Evolutionary conservation across 2,329 filamentous ascomycete species (phyloP), one percentile per base, ranked within the genome.

Genomic region (Pseudonectria foliicola): DNA sequence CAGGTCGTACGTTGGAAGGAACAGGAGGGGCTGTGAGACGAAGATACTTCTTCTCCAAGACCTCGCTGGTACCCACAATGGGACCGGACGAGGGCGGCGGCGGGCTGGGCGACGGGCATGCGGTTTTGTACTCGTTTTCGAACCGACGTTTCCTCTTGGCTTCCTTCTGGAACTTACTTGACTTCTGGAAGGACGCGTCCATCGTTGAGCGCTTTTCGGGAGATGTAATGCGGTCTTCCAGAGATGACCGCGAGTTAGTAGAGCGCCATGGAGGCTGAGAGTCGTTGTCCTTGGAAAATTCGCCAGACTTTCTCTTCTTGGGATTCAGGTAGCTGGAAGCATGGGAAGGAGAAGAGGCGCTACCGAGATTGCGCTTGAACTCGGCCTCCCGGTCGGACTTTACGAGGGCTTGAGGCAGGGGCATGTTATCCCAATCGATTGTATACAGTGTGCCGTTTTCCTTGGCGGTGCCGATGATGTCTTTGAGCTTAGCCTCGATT

Each of bases 81-180:
- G 92, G 92, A 25, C 78, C 80, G 36, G 71, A 63, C 36, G 69
- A 60, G 46, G 77, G 66, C 50, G 70, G 68, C 48, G 71, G 68
- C 14, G 77, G 75, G 33, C 70, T 76, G 10, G 74, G 71, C 21
- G 74, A 74, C 43, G 67, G 64, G 46, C 73, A 70, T 11, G 68
- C 61, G 10, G 70, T 68, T 50, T 73, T 74, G 55, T 77, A 80
- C 42, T 75, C 74, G 44, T 66, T 74, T 49, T 90, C 82, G 63
- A 94, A 94, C 50, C 92, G 86, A 54, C 85, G 85, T 61, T 82
- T 85, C 49, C 92, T 89, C 64, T 93, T 90, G 66, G 86, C 73
- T 63, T 95, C 89, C 67, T 82, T 83, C 65, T 85, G 79, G 61
- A 82, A 92, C 85, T 94, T 94, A 92, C 86, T 93, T 71, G 73